These are phyloP conservation scores for Austroboletus olivaceoglutinosus DNA, from an alignment of 1,284 basidiomycete species.

Conservation along the genomic window DNA sequence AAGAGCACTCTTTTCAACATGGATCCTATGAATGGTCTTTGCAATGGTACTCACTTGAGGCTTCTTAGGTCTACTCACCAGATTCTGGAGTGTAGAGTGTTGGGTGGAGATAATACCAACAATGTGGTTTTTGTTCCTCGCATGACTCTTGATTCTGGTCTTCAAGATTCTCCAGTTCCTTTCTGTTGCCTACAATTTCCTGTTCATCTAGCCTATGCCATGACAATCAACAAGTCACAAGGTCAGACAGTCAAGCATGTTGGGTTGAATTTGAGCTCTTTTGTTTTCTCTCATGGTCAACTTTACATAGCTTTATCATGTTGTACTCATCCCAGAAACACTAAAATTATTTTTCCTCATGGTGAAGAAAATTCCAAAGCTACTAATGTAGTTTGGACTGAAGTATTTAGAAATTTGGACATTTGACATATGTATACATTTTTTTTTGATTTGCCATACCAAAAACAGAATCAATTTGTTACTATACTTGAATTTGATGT, in stretches of 20 bases:
- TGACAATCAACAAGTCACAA: constrained; percentile 39
- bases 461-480: no score
- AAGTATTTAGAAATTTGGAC: constrained; percentile 3
- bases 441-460: no score
- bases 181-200: constrained; percentile 26
- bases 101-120: background rate
- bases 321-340: constrained; percentile 5
- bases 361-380: background rate
- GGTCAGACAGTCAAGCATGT: constrained; percentile 31
- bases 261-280: background rate
- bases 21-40: constrained; percentile 32
- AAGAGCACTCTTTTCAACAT: no score
- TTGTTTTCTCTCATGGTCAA: constrained; percentile 14
- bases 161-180: background rate
- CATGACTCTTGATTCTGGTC: constrained; percentile 6
- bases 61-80: constrained; percentile 11
- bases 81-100: constrained; percentile 19
- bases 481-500: no score
- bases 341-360: constrained; percentile 1
- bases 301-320: constrained; percentile 12
- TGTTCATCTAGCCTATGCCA: no score
- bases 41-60: background rate
- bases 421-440: background rate
- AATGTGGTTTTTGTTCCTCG: no score
- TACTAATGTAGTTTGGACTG: constrained; percentile 3